Evolutionary conservation across 192 early-diverging fungal genomes (phyloP).

Genomic region (Phycomyces blakesleeanus): DNA sequence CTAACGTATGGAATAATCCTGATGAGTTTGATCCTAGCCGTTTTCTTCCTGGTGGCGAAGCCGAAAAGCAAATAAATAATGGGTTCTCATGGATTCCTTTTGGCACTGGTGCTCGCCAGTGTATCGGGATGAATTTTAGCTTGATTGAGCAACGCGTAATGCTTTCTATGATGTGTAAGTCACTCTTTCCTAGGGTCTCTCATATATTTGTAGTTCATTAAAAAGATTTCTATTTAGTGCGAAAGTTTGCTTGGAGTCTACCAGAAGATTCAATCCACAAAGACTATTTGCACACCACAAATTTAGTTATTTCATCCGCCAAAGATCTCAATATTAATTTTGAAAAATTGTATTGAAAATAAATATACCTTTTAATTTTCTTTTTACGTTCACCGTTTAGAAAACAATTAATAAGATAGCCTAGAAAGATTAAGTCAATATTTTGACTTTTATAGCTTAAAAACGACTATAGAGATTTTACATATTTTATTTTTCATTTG

Average conservation of each 20-base stretch:
- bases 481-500: too few species aligned
- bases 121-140: slow-evolving; percentile 56
- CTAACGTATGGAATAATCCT: slow-evolving; percentile 23
- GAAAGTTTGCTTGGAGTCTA: slow-evolving; percentile 14
- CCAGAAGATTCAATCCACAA: slow-evolving; percentile 15
- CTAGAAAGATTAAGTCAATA: too few species aligned
- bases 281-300: slow-evolving; percentile 2
- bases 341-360: slow-evolving; percentile 9
- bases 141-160: slow-evolving; percentile 56
- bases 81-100: slow-evolving; percentile 45
- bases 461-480: too few species aligned
- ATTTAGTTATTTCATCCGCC: not conserved
- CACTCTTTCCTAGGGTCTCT: not conserved
- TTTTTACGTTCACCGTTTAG: too few species aligned
- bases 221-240: not conserved
- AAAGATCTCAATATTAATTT: slow-evolving; percentile 8
- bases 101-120: slow-evolving; percentile 50
- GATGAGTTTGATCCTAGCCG: slow-evolving; percentile 28
- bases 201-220: not conserved
- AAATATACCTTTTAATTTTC: too few species aligned
- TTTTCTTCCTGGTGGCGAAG: slow-evolving; percentile 21
- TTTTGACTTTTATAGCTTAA: too few species aligned
- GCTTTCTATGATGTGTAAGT: slow-evolving; percentile 46
- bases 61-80: not conserved
- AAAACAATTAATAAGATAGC: too few species aligned